These are phyloP conservation scores for Leishmania aethiopica DNA, from an alignment of 208 protist species.

Conservation along the genomic window DNA sequence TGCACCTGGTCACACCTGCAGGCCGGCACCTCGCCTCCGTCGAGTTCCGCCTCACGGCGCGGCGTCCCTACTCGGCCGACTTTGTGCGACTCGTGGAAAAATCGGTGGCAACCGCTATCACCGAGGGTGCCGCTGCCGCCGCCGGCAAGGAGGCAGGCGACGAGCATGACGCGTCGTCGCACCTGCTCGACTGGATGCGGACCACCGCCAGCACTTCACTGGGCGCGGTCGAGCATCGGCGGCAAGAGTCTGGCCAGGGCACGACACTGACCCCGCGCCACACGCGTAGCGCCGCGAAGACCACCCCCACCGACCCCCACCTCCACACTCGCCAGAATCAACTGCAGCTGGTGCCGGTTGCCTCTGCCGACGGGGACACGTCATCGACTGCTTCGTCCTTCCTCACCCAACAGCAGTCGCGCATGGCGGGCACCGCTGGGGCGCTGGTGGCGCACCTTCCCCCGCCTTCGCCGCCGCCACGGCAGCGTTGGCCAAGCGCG, in stretches of 20 bases:
- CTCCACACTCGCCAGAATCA: constrained; percentile 5
- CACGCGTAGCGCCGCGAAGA: neutral
- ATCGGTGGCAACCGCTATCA: neutral
- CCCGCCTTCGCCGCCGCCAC: constrained; percentile 31
- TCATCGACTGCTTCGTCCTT: constrained; percentile 31
- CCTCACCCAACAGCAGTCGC: constrained; percentile 19
- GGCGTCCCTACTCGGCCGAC: constrained; percentile 62
- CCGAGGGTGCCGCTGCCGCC: neutral
- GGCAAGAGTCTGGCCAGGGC: constrained; percentile 1
- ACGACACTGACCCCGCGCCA: neutral
- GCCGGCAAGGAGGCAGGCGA: neutral
- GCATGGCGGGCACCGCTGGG: constrained; percentile 4
- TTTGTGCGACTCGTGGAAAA: constrained; percentile 65
- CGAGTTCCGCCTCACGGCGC: constrained; percentile 81
- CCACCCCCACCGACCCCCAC: neutral
- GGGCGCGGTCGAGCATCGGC: constrained; percentile 2
- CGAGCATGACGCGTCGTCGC: constrained; percentile 5
- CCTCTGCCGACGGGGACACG: constrained; percentile 11
- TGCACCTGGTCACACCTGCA: constrained; percentile 48
- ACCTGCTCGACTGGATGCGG: constrained; percentile 28
- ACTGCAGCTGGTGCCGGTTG: constrained; percentile 28
- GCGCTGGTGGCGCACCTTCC: constrained; percentile 33
- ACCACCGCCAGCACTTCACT: constrained; percentile 22
- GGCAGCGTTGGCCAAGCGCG: neutral
- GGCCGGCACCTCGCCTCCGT: constrained; percentile 83